Base-by-base conservation (phyloP, 768 basidiomycete species). In the Asterophora parasitica region DNA sequence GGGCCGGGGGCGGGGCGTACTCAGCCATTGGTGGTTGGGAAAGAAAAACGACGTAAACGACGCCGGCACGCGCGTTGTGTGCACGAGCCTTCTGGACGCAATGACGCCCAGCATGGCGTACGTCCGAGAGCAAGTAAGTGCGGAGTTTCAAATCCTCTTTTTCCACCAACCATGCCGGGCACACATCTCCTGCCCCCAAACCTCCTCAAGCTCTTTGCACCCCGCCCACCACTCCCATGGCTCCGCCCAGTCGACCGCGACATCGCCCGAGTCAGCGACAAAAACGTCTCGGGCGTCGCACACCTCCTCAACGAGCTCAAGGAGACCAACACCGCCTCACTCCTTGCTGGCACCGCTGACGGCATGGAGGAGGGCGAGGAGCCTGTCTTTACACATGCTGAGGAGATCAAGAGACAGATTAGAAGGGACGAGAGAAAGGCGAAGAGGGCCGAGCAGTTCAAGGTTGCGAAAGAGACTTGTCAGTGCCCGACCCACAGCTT, bases 141-240 rank as follows among this genome's bases (percentile, higher is more conserved):
- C 61, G 61, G 61, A 62, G 58, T 57, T 60, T 50, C 13, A 61
- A 56, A 38, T 7, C n/a, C 1, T 35, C 7, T 31, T 15, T 19
- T 28, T 13, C 5, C 30, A 26, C 30, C 49, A 1, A 48, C 44
- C 9, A 78, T 78, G 77, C 77, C 78, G 34, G 88, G 87, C 40
- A 92, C 91, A 3, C 90, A 94, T 69, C 76, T 94, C 17, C 79
- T 99, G 17, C 95, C 95, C 3, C 92, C 92, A 3, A 96, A 97
- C 68, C 81, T 99, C 44, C 83, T 98, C 65, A 93, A 95, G 65
- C 85, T 98, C 56, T 99, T 98, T 65, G 86, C 92, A 0, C 93
- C 96, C 4, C 83, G 96, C 6, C 92, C 95, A 1, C 88, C 86
- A 2, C 78, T 97, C 3, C 87, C 88, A 0, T 98, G 92, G 63